Conservation (phyloP, 441 rosid genomes). For the Jatropha multifida region DNA sequence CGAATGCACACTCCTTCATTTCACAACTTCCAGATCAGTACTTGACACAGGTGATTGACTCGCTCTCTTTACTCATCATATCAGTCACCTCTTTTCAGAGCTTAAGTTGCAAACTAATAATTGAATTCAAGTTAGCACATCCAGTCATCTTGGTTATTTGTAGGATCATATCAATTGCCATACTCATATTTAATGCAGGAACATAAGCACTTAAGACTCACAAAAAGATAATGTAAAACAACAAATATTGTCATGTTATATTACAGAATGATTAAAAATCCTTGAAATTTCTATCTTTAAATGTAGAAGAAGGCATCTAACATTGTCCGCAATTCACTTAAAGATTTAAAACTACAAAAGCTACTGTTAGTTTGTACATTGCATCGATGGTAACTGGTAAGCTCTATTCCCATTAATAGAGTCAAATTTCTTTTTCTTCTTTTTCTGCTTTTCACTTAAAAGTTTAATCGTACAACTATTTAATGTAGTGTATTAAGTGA, state of each 20-base stretch:
- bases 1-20: constrained; percentile 59
- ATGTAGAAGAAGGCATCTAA: not conserved
- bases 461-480: not conserved
- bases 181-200: not conserved
- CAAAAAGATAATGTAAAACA: not conserved
- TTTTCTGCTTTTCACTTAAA: not conserved
- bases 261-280: not conserved
- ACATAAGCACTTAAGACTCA: not conserved
- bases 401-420: not conserved
- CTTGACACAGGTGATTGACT: constrained; percentile 47
- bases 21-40: constrained; percentile 58
- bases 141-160: not conserved
- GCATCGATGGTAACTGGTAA: not conserved
- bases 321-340: not conserved
- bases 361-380: not conserved
- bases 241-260: not conserved
- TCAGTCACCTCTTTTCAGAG: not conserved
- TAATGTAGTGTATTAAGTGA: not conserved
- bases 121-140: not conserved
- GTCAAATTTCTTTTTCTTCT: not conserved
- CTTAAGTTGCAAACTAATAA: constrained; percentile 1
- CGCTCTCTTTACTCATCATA: not conserved
- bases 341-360: not conserved
- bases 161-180: not conserved
- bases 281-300: not conserved